Evolutionary conservation across 2,329 filamentous ascomycete species (phyloP).

Genomic region (Venturia effusa): DNA sequence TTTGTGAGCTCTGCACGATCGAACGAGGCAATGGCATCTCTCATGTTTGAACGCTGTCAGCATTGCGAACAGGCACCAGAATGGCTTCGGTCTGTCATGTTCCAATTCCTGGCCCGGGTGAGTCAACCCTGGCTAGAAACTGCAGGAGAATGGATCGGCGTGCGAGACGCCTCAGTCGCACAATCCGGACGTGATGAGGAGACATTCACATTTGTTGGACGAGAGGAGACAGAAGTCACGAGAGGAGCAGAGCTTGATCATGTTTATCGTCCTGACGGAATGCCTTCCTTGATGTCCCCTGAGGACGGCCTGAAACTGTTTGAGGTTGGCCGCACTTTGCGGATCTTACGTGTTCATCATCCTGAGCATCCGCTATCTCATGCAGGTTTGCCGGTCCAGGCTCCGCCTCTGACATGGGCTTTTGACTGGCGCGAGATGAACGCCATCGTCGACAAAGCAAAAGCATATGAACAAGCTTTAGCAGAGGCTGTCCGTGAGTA

Average conservation of each 20-base stretch:
- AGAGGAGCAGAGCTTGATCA: constrained; percentile 45
- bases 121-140: constrained; percentile 56
- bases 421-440: constrained; percentile 63
- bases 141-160: constrained; percentile 11
- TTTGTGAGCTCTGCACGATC: constrained; percentile 31
- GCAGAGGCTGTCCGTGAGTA: constrained; percentile 22
- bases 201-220: background rate
- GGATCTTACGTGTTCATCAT: constrained; percentile 60
- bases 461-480: constrained; percentile 38
- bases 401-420: constrained; percentile 54
- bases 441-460: constrained; percentile 49
- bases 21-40: constrained; percentile 27
- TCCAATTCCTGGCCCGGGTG: constrained; percentile 54
- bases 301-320: constrained; percentile 66
- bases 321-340: constrained; percentile 66
- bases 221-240: constrained; percentile 16
- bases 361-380: constrained; percentile 57
- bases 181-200: constrained; percentile 12
- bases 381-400: constrained; percentile 35
- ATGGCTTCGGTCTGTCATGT: constrained; percentile 52
- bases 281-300: constrained; percentile 60
- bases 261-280: constrained; percentile 49
- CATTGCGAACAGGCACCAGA: constrained; percentile 52
- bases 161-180: background rate
- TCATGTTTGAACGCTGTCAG: constrained; percentile 25